Percentiles rank a stretch among this genome's conserved stretches.
Conservation (phyloP, 805 yeast genomes). For the Yarrowia keelungensis region DNA sequence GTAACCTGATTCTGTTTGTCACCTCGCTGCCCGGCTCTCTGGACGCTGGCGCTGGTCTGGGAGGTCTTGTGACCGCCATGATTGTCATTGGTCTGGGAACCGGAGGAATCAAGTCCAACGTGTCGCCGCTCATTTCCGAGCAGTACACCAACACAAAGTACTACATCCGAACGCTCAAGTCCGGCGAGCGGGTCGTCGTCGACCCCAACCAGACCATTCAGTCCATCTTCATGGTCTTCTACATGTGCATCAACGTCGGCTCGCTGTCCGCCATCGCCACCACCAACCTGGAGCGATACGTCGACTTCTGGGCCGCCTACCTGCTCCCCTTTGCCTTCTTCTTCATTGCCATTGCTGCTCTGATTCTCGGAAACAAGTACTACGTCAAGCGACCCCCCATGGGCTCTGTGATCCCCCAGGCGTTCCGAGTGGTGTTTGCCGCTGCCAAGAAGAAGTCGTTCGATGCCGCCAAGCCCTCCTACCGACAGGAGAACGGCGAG, state of each 20-base stretch:
- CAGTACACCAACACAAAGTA: conserved; percentile 69
- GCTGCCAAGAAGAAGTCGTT: conserved; percentile 57
- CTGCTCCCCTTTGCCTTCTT: conserved; percentile 74
- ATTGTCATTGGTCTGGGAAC: conserved; percentile 75
- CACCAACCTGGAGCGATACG: conserved; percentile 68
- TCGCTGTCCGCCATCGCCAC: conserved; percentile 78
- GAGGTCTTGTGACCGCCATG: conserved; percentile 66
- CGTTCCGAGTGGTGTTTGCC: conserved; percentile 57
- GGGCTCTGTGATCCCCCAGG: conserved; percentile 64
- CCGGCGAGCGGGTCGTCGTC: conserved; percentile 71
- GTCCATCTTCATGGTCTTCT: conserved; percentile 76
- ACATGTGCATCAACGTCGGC: conserved; percentile 78
- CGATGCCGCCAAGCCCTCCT: conserved; percentile 64
- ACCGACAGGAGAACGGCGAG: conserved; percentile 56
- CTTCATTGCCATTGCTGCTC: conserved; percentile 62
- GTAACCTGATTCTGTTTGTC: conserved; percentile 68
- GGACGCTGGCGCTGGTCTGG: conserved; percentile 59
- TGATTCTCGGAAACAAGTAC: conserved; percentile 59
- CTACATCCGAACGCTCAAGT: conserved; percentile 61
- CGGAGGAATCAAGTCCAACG: conserved; percentile 81
- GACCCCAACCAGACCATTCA: conserved; percentile 77
- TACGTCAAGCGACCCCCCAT: conserved; percentile 67
- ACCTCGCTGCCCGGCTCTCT: conserved; percentile 72
- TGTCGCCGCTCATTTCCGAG: conserved; percentile 77
- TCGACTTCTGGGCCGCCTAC: conserved; percentile 72